Evolutionary conservation across 208 protist genomes (phyloP), one percentile per base, ranked within the genome.

Genomic region (Sergeia podlipaevii): DNA sequence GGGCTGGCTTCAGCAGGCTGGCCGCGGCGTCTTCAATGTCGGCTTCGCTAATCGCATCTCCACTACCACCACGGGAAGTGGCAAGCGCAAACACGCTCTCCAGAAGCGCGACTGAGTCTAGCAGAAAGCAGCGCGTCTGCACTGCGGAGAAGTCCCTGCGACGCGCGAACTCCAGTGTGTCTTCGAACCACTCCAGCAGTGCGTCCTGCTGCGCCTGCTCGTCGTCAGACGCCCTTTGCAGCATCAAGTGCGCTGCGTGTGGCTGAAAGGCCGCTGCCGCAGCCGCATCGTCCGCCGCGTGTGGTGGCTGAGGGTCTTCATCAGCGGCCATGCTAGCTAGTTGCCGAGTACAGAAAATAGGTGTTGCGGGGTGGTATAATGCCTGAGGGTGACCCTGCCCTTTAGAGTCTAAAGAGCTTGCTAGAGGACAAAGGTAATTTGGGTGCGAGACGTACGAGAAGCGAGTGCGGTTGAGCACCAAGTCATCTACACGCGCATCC

Each of bases 161-260:
- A 3, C 53, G 30, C 0, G 74, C 51, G 27, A 89, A 89, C 17
- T 69, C 41, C 18, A 90, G 59, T 4, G 81, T 33, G 17, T 86
- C 82, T 49, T 86, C 75, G 33, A 86, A 81, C 86, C 86, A 93
- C 56, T 90, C 79, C 4, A 83, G 41, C 27, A 93, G 15, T 15
- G 70, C 63, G 24, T 66, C 54, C 28, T 77, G 68, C 18, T 64
- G 66, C 48, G 84, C 65, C 23, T 74, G 66, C 10, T 70, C 72
- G 34, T 61, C 77, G 13, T 39, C 36, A 29, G 59, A 47, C 46
- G 65, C 63, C 43, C 62, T 57, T 58, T 74, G 46, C 29, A 75
- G 62, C 1, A 60, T 62, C n/a, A 62, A 29, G 29, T 59, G 68
- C 27, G 68, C 44, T n/a, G 57, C 27, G 30, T 41, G 52, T 30